Percentiles rank a stretch among this genome's conserved stretches.
These are phyloP conservation scores for Thraustotheca clavata DNA, from an alignment of 352 stramenopile species.

Conservation along the genomic window DNA sequence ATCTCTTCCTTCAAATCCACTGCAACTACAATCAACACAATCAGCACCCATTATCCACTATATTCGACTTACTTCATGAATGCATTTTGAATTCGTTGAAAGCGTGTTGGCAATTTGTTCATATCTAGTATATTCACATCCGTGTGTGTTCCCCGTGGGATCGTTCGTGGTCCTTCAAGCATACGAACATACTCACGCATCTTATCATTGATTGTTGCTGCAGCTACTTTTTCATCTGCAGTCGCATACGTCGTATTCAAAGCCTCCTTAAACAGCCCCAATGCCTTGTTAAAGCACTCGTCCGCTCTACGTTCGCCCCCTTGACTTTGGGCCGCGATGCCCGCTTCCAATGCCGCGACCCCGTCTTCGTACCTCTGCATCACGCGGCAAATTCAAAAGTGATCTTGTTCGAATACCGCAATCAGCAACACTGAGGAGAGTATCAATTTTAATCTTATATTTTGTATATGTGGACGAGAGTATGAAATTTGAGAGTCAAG, in stretches of 20 bases:
- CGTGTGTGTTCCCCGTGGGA: not conserved
- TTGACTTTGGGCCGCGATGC: slow-evolving; percentile 27
- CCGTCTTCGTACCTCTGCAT: slow-evolving; percentile 26
- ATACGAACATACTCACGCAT: slow-evolving; percentile 40
- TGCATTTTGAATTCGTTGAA: not conserved
- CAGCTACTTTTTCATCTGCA: slow-evolving; percentile 27
- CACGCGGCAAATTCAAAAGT: slow-evolving; percentile 4
- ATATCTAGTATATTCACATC: slow-evolving; percentile 70
- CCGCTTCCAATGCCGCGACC: slow-evolving; percentile 31
- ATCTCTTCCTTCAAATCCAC: slow-evolving; percentile 22
- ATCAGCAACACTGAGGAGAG: not conserved
- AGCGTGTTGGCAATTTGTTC: slow-evolving; percentile 39
- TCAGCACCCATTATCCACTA: too few relatives aligned
- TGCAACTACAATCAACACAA: slow-evolving; percentile 3
- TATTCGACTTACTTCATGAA: not conserved
- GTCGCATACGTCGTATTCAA: slow-evolving; percentile 27
- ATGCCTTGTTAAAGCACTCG: slow-evolving; percentile 23
- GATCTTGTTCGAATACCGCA: not conserved
- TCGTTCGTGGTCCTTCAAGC: slow-evolving; percentile 26
- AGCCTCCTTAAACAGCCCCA: slow-evolving; percentile 33
- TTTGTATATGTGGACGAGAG: too few relatives aligned
- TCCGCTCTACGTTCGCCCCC: slow-evolving; percentile 24
- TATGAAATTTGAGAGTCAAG: too few relatives aligned
- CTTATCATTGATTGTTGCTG: slow-evolving; percentile 33
- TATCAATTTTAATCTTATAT: not conserved